Percentiles rank a stretch among this genome's conserved stretches.
Evolutionary conservation across 2,329 filamentous ascomycete species (phyloP).

Genomic region (Esteya vermicola): DNA sequence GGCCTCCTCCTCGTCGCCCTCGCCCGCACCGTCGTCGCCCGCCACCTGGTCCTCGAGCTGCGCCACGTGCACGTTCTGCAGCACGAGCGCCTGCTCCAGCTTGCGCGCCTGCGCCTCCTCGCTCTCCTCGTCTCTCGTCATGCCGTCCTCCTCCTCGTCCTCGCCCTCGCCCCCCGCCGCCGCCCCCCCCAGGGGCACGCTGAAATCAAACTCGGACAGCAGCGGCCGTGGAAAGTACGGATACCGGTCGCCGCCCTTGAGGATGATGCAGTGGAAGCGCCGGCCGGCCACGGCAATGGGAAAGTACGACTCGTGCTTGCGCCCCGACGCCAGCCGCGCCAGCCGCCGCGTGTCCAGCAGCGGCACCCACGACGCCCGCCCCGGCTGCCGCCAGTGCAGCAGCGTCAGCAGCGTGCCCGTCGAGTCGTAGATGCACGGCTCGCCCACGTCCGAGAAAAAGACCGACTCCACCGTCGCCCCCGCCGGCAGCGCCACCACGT

Average conservation of each 20-base stretch:
- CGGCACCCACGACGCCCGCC: conserved; percentile 81
- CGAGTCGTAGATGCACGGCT: conserved; percentile 92
- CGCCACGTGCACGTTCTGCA: conserved; percentile 55
- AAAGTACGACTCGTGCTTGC: conserved; percentile 85
- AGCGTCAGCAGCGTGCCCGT: conserved; percentile 78
- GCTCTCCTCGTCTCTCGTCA: conserved; percentile 17
- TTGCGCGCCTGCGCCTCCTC: conserved; percentile 35
- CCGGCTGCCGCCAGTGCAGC: conserved; percentile 77
- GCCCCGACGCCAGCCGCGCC: conserved; percentile 66
- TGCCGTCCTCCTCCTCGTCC: conserved; percentile 15
- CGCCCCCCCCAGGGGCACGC: conserved; percentile 57
- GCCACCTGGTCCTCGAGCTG: conserved; percentile 62
- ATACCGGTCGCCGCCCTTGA: conserved; percentile 87
- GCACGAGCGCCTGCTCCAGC: conserved; percentile 71
- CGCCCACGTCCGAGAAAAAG: conserved; percentile 88
- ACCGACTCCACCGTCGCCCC: conserved; percentile 62
- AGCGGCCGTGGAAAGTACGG: conserved; percentile 85
- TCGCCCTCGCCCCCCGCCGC: conserved; percentile 10
- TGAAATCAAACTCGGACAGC: conserved; percentile 86
- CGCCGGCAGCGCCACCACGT: conserved; percentile 71
- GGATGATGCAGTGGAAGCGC: conserved; percentile 96
- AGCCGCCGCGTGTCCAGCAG: conserved; percentile 80
- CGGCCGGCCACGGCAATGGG: conserved; percentile 83
- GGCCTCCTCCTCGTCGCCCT: neutral
- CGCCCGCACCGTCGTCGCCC: conserved; percentile 31